Evolutionary conservation across 805 yeast species (phyloP).

Genomic region (Myxozyma melibiosi): DNA sequence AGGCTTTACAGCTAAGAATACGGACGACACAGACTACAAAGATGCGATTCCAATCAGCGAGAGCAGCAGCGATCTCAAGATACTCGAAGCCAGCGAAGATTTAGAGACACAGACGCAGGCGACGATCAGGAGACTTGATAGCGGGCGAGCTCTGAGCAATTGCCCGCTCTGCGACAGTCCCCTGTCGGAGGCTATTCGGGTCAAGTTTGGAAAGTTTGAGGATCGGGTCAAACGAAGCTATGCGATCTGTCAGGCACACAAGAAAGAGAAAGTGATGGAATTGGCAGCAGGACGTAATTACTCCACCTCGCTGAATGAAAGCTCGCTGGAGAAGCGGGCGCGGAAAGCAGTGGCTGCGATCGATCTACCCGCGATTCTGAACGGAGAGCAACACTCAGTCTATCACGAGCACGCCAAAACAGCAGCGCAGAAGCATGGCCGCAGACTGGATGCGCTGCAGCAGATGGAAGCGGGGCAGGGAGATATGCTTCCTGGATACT

Average conservation of each 20-base stretch:
- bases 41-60: no score
- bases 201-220: constrained; percentile 6
- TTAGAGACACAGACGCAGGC: neutral
- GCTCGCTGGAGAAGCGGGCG: constrained; percentile 10
- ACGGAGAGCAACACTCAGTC: constrained; percentile 8
- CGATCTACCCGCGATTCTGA: constrained; percentile 17
- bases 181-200: constrained; percentile 9
- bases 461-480: constrained; percentile 17
- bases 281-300: constrained; percentile 17
- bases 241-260: constrained; percentile 28
- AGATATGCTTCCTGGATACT: constrained; percentile 30
- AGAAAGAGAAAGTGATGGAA: constrained; percentile 6
- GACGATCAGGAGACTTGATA: constrained; percentile 1
- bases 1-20: no score
- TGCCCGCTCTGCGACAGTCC: constrained; percentile 24
- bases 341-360: neutral
- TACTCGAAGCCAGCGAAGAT: no score
- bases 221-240: constrained; percentile 19
- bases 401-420: constrained; percentile 24
- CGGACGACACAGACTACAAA: no score
- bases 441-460: constrained; percentile 24
- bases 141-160: constrained; percentile 5
- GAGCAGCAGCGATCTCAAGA: no score
- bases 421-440: neutral
- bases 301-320: constrained; percentile 21